These are phyloP conservation scores for Aspergillus quadrilineatus DNA, from an alignment of 2,329 filamentous ascomycete genomes.

Conservation along the genomic window DNA sequence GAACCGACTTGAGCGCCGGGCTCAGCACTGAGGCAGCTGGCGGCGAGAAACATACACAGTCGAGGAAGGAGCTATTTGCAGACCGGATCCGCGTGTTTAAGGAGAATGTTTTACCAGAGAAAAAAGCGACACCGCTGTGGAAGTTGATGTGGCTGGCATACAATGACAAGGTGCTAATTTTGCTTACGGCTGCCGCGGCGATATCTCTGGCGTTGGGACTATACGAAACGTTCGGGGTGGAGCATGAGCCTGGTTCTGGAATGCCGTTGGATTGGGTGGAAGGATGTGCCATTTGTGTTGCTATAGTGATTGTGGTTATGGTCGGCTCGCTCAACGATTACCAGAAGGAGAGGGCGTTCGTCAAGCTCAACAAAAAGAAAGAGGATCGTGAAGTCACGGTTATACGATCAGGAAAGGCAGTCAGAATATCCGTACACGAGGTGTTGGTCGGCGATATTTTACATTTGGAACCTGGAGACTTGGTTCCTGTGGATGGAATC, in stretches of 20 bases:
- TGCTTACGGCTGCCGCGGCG: constrained; percentile 65
- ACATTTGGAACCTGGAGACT: constrained; percentile 70
- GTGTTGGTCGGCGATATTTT: constrained; percentile 72
- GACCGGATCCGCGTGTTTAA: constrained; percentile 44
- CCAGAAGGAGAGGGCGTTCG: constrained; percentile 78
- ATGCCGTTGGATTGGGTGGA: constrained; percentile 70
- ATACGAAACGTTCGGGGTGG: constrained; percentile 47
- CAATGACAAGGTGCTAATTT: constrained; percentile 73
- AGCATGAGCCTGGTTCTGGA: constrained; percentile 22
- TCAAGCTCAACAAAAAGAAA: constrained; percentile 77
- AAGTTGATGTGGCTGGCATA: constrained; percentile 72
- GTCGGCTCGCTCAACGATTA: constrained; percentile 77
- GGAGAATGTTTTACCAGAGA: constrained; percentile 64
- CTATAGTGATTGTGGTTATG: constrained; percentile 71
- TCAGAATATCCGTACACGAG: constrained; percentile 69
- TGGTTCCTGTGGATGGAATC: constrained; percentile 71
- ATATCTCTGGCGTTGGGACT: constrained; percentile 71
- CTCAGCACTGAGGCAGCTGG: constrained; percentile 60
- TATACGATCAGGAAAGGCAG: constrained; percentile 68
- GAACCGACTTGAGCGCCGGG: constrained; percentile 62
- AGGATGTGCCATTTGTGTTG: constrained; percentile 74
- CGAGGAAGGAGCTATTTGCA: background rate
- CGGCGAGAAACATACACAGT: background rate
- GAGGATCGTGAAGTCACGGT: constrained; percentile 73
- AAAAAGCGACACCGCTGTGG: constrained; percentile 65